Evolutionary conservation across 148 eudicot genomes (phyloP), one percentile per base, ranked within the genome.

Genomic region (Nepenthes gracilis): DNA sequence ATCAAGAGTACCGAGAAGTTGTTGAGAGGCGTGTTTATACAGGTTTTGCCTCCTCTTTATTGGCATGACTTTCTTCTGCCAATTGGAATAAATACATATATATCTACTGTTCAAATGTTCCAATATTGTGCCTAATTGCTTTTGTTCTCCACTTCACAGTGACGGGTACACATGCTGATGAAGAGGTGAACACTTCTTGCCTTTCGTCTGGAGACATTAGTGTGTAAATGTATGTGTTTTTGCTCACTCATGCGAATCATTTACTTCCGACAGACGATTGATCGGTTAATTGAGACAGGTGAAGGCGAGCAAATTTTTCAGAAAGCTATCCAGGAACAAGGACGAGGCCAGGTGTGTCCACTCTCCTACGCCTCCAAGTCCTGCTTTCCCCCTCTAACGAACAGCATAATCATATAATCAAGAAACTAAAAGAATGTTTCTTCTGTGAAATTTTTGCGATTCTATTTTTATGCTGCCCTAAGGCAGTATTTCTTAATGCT

Each of bases 21-120:
- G 95, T 93, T 56, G 96, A 93, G 72, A 84, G 99, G 54, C 84
- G 99, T 65, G 99, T 93, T 68, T 93, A 66, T 68, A 93, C 99
- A 86, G 96, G 99, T 90, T 47, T 51, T 50, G 9, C 50, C 53
- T 61, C 50, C 64, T 53, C 33, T 37, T 51, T 61, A 23, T 23
- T 23, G 23, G 23, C 23, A 23, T 23, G 23, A 23, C 23, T 23
- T 23, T 23, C 23, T 23, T 23, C 23, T 23, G 23, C 23, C 55
- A 13, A 6, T 64, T 45, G 13, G 53, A 2, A 49, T 11, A 49
- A 49, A 49, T n/a, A 49, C 53, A 6, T 11, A 40, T 4, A 8
- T 4, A 40, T 1, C 45, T 40, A 8, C 2, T 49, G 15, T 32
- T 43, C 47, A 5, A 23, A 49, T 49, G 53, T 11, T 6, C 53